These are phyloP conservation scores for Didymella sp. DNA, from an alignment of 2,329 filamentous ascomycete genomes.

Conservation along the genomic window DNA sequence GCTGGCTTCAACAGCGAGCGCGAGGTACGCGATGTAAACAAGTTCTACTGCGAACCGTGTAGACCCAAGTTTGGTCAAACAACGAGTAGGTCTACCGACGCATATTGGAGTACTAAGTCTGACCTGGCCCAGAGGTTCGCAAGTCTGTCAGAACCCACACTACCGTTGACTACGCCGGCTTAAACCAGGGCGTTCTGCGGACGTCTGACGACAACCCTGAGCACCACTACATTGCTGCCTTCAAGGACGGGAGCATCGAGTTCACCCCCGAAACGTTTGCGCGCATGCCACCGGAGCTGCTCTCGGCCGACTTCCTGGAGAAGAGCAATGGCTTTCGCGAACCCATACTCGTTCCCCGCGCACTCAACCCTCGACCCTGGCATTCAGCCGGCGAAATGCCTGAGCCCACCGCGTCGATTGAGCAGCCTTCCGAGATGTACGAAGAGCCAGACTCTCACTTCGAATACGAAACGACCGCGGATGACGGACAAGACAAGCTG, in stretches of 20 bases:
- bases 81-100: constrained; percentile 57
- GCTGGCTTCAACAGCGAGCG: constrained; percentile 70
- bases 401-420: constrained; percentile 29
- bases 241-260: constrained; percentile 68
- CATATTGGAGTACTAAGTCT: constrained; percentile 35
- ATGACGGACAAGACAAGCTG: constrained; percentile 69
- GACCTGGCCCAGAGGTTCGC: constrained; percentile 58
- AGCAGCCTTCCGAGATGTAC: constrained; percentile 16
- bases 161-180: constrained; percentile 71
- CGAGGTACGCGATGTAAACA: constrained; percentile 71
- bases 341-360: constrained; percentile 70
- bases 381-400: not conserved
- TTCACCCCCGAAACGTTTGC: constrained; percentile 69
- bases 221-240: constrained; percentile 72
- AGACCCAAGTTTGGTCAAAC: constrained; percentile 67
- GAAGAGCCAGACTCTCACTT: constrained; percentile 45
- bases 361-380: constrained; percentile 62
- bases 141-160: constrained; percentile 71
- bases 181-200: constrained; percentile 71
- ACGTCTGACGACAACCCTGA: constrained; percentile 69
- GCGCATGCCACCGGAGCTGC: constrained; percentile 67
- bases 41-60: constrained; percentile 69
- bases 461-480: constrained; percentile 58
- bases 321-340: constrained; percentile 68
- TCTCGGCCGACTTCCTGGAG: constrained; percentile 69